Base-by-base conservation (phyloP, 1,139 yeast genomes). In the Candida smagusa region DNA sequence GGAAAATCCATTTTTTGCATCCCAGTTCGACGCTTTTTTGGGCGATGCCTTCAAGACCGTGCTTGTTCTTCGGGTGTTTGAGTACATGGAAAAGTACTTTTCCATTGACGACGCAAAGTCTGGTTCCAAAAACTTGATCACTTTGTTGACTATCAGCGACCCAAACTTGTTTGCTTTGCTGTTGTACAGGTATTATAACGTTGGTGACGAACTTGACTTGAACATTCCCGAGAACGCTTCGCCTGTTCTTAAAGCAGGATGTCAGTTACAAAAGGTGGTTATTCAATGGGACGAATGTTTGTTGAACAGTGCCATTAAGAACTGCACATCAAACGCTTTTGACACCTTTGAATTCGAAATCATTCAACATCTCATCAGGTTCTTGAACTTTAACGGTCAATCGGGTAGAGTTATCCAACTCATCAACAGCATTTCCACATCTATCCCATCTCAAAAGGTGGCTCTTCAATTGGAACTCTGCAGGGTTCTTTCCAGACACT, bases 371-470 rank as follows among this genome's bases (percentile, higher is more conserved):
- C 39, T 73, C 9, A 43, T 70, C 3, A 49, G 49, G 4, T 74
- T 64, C 46, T 53, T 75, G 42, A 57, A 54, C 33, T 68, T 61
- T 36, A 65, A 66, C 44, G 61, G 63, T 11, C 56, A 65, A 30
- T 54, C 63, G 35, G 65, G 63, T 13, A 39, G 56, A 6, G 34
- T 59, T 3, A 43, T 58, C 8, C 38, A 46, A 3, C 38, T 70
- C 3, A 33, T 33, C 25, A 21, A 33, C 25, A 27, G 28, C 37
- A 2, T 36, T 43, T 32, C 32, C 43, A 37, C 34, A 33, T 23
- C 13, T 4, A 6, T 9, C 3, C 23, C 36, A 3, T 23, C 12
- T 6, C 39, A 32, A 13, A 40, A 37, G 21, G 39, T 45, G 22
- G 47, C 43, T 26, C 32, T 50, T 40, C 41, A 45, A 12, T 31